Conservation (phyloP, 257 asterid species). For the Przewalskia tangutica region DNA sequence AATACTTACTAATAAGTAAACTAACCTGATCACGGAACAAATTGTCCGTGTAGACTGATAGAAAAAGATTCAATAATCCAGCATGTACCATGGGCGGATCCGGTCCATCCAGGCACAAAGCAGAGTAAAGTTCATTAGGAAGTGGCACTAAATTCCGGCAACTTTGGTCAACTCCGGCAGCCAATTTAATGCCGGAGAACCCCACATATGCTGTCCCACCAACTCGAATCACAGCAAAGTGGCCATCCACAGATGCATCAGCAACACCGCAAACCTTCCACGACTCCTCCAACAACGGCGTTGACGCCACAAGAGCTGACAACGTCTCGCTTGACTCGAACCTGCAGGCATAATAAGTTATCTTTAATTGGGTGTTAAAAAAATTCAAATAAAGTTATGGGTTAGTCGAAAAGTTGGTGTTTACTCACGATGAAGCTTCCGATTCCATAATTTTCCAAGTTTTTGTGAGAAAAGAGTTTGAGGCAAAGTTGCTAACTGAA, state of each 20-base stretch:
- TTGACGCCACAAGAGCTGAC: conserved; percentile 62
- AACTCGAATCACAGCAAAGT: conserved; percentile 25
- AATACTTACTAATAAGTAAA: background rate
- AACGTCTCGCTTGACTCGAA: conserved; percentile 84
- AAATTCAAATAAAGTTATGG: background rate
- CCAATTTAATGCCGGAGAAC: conserved; percentile 55
- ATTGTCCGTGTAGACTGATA: conserved; percentile 20
- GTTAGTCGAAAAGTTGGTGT: background rate
- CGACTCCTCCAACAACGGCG: conserved; percentile 66
- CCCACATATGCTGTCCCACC: conserved; percentile 54
- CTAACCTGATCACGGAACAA: conserved; percentile 51
- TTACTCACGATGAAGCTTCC: conserved; percentile 51
- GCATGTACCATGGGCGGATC: conserved; percentile 54
- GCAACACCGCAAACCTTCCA: conserved; percentile 58
- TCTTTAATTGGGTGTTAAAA: background rate
- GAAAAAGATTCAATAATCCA: conserved; percentile 47
- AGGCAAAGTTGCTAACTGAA: background rate
- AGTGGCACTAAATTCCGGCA: conserved; percentile 41
- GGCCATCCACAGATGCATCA: conserved; percentile 26
- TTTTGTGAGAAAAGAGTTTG: background rate
- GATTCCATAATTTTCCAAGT: conserved; percentile 29
- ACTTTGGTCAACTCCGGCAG: conserved; percentile 31
- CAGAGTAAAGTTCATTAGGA: conserved; percentile 28
- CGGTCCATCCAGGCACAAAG: conserved; percentile 17
- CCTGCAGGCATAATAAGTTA: conserved; percentile 21